These are phyloP conservation scores for Coemansia sp. DNA, from an alignment of 192 early-diverging fungal species.

Conservation along the genomic window DNA sequence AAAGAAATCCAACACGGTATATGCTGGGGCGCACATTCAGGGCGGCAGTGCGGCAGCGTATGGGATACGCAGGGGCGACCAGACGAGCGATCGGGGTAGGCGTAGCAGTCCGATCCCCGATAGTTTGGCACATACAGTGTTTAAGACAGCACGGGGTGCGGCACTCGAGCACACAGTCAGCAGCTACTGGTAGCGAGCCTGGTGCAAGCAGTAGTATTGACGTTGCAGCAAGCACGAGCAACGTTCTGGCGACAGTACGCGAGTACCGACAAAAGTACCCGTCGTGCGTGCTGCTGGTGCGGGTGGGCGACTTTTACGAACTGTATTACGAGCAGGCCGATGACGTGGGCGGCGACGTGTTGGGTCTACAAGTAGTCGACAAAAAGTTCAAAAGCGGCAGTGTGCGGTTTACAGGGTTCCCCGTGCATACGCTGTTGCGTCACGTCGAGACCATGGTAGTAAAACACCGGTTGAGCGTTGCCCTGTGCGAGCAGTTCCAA, in stretches of 20 bases:
- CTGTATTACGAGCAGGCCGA: conserved; percentile 74
- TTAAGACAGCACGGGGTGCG: not conserved
- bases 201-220: too few relatives aligned
- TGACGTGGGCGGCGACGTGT: conserved; percentile 58
- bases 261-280: conserved; percentile 62
- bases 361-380: conserved; percentile 70
- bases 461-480: conserved; percentile 60
- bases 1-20: not conserved
- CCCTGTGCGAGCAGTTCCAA: conserved; percentile 70
- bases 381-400: conserved; percentile 61
- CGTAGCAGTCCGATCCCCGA: not conserved
- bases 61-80: not conserved
- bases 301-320: conserved; percentile 84
- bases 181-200: not conserved
- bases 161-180: not conserved
- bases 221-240: conserved; percentile 18
- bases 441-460: conserved; percentile 68
- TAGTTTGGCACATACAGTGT: not conserved
- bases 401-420: conserved; percentile 74
- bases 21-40: not conserved
- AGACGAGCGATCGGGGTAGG: not conserved
- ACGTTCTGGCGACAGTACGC: conserved; percentile 53
- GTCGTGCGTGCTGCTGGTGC: conserved; percentile 65
- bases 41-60: not conserved
- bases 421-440: conserved; percentile 59